Base-by-base conservation (phyloP, 2,329 filamentous ascomycete genomes). In the Nemania sp. region DNA sequence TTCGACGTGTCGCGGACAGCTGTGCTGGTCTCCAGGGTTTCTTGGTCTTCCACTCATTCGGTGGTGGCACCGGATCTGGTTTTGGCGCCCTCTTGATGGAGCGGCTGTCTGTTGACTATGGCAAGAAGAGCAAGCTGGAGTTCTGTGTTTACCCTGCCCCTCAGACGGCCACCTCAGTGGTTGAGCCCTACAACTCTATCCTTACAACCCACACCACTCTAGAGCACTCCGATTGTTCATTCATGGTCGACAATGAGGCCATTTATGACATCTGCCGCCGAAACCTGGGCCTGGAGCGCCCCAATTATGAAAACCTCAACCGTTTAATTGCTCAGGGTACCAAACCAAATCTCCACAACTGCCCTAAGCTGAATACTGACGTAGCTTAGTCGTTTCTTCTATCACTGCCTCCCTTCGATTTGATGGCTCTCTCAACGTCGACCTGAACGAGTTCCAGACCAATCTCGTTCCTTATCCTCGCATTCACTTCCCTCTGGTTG, bases 121-220 rank as follows among this genome's bases (percentile, higher is more conserved):
- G 95, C 84, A 99, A 99, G 90, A 99, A 99, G 90, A 96, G 91
- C 87, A 99, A 99, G 89, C 87, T 99, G 67, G 95, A 99, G 82
- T 99, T 99, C 86, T 97, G 92, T 75, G 93, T 99, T 75, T 99
- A 99, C 84, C 95, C 95, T 74, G 93, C 95, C 71, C 95, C 95
- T 63, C 93, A 97, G 83, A 95, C 95, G 70, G 92, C 94, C 71
- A 97, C 94, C 74, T 96, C 95, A 46, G 94, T 99, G 64, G 95
- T 99, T 68, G 95, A 99, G 88, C 95, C 95, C 63, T 99, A 99
- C 88, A 99, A 99, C 88, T 97, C 95, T 54, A 97, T 98, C 77
- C 88, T 99, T 70, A 97, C 95, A 72, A 98, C 95, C 67, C 95
- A 99, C 87, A 98, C 93, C 76, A 98, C 95, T 68, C 89, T 99